Evolutionary conservation across 2,329 filamentous ascomycete genomes (phyloP).

Genomic region (Talaromyces sp.): DNA sequence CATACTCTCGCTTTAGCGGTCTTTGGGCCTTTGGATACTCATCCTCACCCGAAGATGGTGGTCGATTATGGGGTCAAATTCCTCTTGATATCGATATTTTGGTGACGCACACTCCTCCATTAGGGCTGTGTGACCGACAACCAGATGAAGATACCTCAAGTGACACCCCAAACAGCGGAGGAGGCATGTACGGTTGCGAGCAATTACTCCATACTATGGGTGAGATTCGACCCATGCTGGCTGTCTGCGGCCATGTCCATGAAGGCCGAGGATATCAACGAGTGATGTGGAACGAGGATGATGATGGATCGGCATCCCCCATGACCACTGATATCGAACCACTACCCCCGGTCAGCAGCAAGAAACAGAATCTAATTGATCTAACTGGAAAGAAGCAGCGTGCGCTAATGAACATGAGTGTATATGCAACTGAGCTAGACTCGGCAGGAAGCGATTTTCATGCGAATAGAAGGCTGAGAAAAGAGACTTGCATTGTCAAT

Average conservation of each 20-base stretch:
- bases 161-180: neutral
- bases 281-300: slow-evolving; percentile 44
- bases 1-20: slow-evolving; percentile 47
- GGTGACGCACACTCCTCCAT: slow-evolving; percentile 56
- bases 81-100: slow-evolving; percentile 52
- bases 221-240: slow-evolving; percentile 49
- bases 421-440: neutral
- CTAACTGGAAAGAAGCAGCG: slow-evolving; percentile 44
- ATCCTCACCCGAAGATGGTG: slow-evolving; percentile 35
- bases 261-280: slow-evolving; percentile 53
- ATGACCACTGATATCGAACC: slow-evolving; percentile 4
- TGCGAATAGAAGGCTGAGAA: slow-evolving; percentile 17
- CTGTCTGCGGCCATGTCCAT: slow-evolving; percentile 60
- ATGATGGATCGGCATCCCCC: slow-evolving; percentile 8
- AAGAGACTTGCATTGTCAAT: slow-evolving; percentile 76
- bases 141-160: slow-evolving; percentile 20
- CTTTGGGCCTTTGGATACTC: slow-evolving; percentile 58
- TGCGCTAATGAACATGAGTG: slow-evolving; percentile 33
- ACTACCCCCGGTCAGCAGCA: slow-evolving; percentile 47
- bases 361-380: slow-evolving; percentile 55
- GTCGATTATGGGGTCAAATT: slow-evolving; percentile 49
- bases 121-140: slow-evolving; percentile 47
- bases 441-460: slow-evolving; percentile 15
- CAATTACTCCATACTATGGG: slow-evolving; percentile 45
- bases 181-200: slow-evolving; percentile 46